Conservation (phyloP, 257 asterid species). For the Scutellaria galericulata region DNA sequence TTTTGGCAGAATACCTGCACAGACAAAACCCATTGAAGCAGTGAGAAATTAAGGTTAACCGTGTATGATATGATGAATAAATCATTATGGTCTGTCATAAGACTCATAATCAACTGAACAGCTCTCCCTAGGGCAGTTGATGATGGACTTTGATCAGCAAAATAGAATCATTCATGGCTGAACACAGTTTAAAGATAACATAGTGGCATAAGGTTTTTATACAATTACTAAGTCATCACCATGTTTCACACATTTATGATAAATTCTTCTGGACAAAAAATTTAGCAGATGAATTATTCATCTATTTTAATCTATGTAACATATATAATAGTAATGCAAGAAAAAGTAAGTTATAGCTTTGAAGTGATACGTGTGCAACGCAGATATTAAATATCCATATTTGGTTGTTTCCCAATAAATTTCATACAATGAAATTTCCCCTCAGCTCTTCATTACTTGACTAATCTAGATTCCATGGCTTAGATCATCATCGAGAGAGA, state of each 20-base stretch:
- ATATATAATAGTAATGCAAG: slow-evolving; percentile 11
- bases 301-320: slow-evolving; percentile 3
- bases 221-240: neutral
- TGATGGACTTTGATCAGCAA: neutral
- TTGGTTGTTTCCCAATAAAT: slow-evolving; percentile 12
- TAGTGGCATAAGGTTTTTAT: neutral
- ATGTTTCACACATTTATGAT: neutral
- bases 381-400: slow-evolving; percentile 3
- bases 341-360: slow-evolving; percentile 1
- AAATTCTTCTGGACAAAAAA: slow-evolving; percentile 2
- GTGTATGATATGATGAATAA: slow-evolving; percentile 1
- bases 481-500: slow-evolving; percentile 24
- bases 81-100: neutral
- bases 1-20: slow-evolving; percentile 72
- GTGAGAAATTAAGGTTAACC: slow-evolving; percentile 13
- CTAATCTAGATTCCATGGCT: slow-evolving; percentile 13
- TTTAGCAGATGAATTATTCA: slow-evolving; percentile 7
- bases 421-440: neutral
- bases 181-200: neutral
- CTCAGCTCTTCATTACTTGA: slow-evolving; percentile 8
- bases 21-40: slow-evolving; percentile 31
- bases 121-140: neutral
- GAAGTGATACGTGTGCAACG: neutral
- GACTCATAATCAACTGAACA: neutral
- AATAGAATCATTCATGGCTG: neutral